A percentile compares a stretch with the other conserved stretches of the same genome.
Evolutionary conservation across 345 rosid species (phyloP).

Genomic region (Capsella bursapastoris): DNA sequence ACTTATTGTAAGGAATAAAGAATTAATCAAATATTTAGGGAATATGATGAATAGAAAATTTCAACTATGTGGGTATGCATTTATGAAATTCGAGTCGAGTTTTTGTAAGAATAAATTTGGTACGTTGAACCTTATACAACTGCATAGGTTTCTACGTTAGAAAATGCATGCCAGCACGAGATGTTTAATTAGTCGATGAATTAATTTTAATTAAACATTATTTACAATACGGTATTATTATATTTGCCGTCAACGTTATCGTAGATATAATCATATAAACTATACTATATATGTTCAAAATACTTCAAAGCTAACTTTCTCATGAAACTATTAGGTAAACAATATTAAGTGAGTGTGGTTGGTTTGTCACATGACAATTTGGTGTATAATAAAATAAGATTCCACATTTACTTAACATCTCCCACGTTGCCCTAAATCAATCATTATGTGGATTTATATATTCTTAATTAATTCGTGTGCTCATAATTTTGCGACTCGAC

Average conservation of each 20-base stretch:
- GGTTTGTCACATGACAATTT: constrained; percentile 34
- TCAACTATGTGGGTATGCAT: background rate
- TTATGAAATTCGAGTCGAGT: constrained; percentile 5
- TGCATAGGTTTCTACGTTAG: constrained; percentile 27
- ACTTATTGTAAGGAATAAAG: background rate
- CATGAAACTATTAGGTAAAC: background rate
- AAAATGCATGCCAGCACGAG: constrained; percentile 32
- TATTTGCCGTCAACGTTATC: constrained; percentile 21
- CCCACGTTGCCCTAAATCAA: constrained; percentile 11
- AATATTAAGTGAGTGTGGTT: constrained; percentile 14
- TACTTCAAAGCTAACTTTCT: constrained; percentile 36
- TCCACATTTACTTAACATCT: constrained; percentile 16
- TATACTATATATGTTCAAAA: background rate
- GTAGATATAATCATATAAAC: background rate
- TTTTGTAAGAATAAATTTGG: constrained; percentile 19
- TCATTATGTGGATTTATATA: background rate
- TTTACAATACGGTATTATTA: background rate
- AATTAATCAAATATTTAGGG: background rate
- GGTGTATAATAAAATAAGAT: constrained; percentile 18
- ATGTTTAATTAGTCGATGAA: constrained; percentile 2
- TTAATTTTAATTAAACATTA: constrained; percentile 10
- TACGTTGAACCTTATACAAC: constrained; percentile 38
- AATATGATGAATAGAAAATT: background rate
- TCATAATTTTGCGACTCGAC: background rate
- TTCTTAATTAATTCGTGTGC: background rate